These are phyloP conservation scores for Orbilia oligospora DNA, from an alignment of 2,329 filamentous ascomycete genomes.

Conservation along the genomic window DNA sequence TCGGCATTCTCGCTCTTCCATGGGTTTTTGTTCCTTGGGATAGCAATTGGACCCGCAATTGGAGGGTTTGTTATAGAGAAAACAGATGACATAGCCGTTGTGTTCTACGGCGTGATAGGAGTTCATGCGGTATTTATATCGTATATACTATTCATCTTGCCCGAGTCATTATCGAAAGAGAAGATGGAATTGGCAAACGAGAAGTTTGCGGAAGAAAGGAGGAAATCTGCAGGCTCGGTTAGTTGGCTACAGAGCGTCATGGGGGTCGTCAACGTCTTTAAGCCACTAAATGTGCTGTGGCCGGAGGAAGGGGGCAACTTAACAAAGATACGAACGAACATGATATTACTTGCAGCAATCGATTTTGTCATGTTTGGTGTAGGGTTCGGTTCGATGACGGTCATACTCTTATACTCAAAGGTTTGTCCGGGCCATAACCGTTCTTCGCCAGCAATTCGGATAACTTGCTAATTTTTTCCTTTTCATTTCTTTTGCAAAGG, in stretches of 20 bases:
- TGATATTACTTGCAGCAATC: conserved; percentile 83
- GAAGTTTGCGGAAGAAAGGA: conserved; percentile 72
- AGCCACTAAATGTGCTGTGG: conserved; percentile 82
- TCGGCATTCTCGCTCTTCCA: conserved; percentile 92
- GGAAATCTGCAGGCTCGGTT: conserved; percentile 65
- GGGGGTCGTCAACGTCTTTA: conserved; percentile 75
- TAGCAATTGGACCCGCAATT: conserved; percentile 86
- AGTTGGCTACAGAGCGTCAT: conserved; percentile 64
- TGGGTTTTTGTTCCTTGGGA: conserved; percentile 87
- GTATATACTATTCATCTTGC: conserved; percentile 79
- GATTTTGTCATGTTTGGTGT: conserved; percentile 87
- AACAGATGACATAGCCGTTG: conserved; percentile 80
- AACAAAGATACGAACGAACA: conserved; percentile 78
- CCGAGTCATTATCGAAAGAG: conserved; percentile 84
- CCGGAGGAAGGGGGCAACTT: conserved; percentile 78
- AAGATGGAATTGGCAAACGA: conserved; percentile 80
- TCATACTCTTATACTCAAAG: conserved; percentile 87
- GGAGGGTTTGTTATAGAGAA: conserved; percentile 83
- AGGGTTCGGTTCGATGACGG: conserved; percentile 83
- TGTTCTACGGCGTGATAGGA: conserved; percentile 85
- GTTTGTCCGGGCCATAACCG: conserved; percentile 30
- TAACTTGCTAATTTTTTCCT: conserved; percentile 4
- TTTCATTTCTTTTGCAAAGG: conserved; percentile 16
- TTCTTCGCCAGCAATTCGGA: neutral
- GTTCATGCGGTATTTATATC: conserved; percentile 81